Evolutionary conservation across 2,329 filamentous ascomycete genomes (phyloP).

Genomic region (Periconia sp.): DNA sequence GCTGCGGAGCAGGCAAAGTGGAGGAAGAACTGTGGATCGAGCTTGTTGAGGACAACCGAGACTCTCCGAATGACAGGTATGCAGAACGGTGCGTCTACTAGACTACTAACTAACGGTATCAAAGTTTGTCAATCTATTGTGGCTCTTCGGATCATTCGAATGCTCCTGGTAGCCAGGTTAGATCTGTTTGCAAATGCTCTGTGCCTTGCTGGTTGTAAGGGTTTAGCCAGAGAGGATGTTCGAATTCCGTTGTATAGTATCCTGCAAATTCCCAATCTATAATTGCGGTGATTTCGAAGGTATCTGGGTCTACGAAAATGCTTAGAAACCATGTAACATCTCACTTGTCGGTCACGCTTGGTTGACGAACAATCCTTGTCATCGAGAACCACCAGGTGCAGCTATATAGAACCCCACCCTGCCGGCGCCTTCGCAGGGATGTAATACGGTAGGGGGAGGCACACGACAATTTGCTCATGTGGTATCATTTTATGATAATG

Average conservation of each 20-base stretch:
- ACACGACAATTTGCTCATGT: no score
- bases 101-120: neutral
- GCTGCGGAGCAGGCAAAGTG: no score
- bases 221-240: conserved; percentile 10
- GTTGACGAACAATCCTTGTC: no score
- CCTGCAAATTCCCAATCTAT: conserved; percentile 6
- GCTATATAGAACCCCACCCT: no score
- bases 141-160: conserved; percentile 1
- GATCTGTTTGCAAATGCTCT: conserved; percentile 11
- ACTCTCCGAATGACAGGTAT: neutral
- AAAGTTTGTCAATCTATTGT: neutral
- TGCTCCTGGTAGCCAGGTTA: conserved; percentile 1
- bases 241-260: conserved; percentile 11
- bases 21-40: no score
- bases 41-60: neutral
- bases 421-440: no score
- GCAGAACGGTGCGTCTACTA: conserved; percentile 1
- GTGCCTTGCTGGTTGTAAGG: conserved; percentile 8
- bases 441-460: no score
- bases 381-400: no score
- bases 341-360: no score
- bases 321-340: no score
- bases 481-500: no score
- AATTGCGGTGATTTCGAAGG: neutral
- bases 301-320: no score